Evolutionary conservation across 2,329 filamentous ascomycete genomes (phyloP).

Genomic region (Blastomyces silverae): DNA sequence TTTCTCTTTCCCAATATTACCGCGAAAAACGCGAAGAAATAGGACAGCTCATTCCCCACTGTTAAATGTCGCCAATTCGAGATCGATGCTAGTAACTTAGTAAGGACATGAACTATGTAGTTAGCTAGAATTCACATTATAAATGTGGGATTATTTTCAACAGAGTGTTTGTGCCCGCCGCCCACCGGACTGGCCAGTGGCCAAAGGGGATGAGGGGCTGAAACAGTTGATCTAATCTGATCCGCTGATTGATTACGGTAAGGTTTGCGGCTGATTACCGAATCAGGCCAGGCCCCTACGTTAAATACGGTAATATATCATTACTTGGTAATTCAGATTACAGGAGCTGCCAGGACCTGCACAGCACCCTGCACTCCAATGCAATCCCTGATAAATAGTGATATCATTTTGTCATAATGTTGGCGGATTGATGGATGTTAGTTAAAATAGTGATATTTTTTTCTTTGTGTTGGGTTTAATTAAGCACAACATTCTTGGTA

Average conservation of each 20-base stretch:
- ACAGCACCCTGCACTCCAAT: background rate
- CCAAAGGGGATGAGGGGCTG: background rate
- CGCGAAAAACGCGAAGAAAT: no score
- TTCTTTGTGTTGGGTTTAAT: no score
- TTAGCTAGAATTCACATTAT: no score
- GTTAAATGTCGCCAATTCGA: no score
- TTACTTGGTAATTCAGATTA: background rate
- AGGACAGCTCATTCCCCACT: no score
- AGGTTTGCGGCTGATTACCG: background rate
- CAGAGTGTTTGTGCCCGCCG: background rate
- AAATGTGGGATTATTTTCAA: background rate
- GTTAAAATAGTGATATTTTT: background rate
- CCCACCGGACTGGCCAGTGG: no score
- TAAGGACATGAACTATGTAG: no score
- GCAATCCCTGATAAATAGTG: background rate
- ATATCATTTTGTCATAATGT: background rate
- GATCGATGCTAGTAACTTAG: no score
- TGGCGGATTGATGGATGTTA: no score
- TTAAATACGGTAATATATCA: background rate
- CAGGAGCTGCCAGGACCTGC: background rate
- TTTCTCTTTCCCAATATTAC: no score
- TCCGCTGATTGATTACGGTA: slow-evolving; percentile 17
- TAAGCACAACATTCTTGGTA: no score
- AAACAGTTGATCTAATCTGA: slow-evolving; percentile 19
- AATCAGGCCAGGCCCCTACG: background rate